Evolutionary conservation across 2,329 filamentous ascomycete genomes (phyloP).

Genomic region (Colletotrichum australisinense): DNA sequence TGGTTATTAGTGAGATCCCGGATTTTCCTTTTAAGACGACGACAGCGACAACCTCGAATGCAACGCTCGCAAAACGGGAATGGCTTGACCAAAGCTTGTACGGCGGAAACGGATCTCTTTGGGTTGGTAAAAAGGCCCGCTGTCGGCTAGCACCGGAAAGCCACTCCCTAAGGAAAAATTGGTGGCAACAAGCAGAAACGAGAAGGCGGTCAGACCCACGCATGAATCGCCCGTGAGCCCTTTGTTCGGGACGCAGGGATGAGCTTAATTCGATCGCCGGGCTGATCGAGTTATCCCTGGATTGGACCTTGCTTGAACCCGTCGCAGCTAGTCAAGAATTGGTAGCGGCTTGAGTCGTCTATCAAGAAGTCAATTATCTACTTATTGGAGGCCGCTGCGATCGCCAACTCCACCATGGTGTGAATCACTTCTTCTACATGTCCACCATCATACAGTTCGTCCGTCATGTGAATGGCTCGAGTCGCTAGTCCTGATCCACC

Average conservation of each 20-base stretch:
- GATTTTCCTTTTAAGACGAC: not conserved
- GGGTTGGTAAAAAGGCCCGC: slow-evolving; percentile 12
- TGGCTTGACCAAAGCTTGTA: slow-evolving; percentile 18
- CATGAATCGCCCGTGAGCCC: slow-evolving; percentile 18
- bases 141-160: slow-evolving; percentile 32
- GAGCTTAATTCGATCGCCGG: slow-evolving; percentile 23
- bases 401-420: slow-evolving; percentile 10
- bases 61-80: slow-evolving; percentile 15
- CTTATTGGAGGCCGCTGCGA: slow-evolving; percentile 15
- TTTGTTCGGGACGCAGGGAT: slow-evolving; percentile 30
- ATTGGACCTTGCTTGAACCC: not conserved
- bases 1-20: not conserved
- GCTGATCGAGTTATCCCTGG: slow-evolving; percentile 15
- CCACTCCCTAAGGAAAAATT: slow-evolving; percentile 19
- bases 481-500: slow-evolving; percentile 51
- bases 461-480: slow-evolving; percentile 18
- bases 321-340: not conserved
- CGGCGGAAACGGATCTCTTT: slow-evolving; percentile 3
- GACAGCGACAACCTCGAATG: slow-evolving; percentile 1
- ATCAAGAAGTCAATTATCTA: slow-evolving; percentile 22
- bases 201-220: slow-evolving; percentile 31
- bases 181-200: slow-evolving; percentile 27
- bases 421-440: slow-evolving; percentile 8
- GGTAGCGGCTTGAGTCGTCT: not conserved
- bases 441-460: slow-evolving; percentile 26